Base-by-base conservation (phyloP, 2,329 filamentous ascomycete genomes). In the Didymellaceae sp. region DNA sequence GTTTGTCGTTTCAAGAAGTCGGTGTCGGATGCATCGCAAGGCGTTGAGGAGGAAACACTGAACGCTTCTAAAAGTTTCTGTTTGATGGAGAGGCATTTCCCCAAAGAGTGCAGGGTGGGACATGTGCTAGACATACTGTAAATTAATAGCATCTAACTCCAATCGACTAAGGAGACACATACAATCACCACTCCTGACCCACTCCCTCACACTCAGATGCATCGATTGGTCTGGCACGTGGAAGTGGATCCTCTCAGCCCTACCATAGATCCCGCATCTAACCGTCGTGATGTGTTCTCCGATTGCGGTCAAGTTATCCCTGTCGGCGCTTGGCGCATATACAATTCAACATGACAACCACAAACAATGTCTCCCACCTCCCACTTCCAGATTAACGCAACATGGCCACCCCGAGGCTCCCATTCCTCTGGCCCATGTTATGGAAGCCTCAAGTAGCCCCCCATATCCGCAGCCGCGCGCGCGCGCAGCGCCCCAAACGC, bases 361-460 rank as follows among this genome's bases (percentile, higher is more conserved):
- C 32, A 18, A 22, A 28, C 38, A 31, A 24, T 20, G 13, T 33
- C 43, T 24, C 26, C 21, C 3, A 33, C 21, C 8, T 11, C 24
- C 33, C 48, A 46, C 37, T 39, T 13, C 9, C 8, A 31, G 24
- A 17, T 9, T 6, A 41, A 9, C 42, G n/a, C 50, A 58, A 42
- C 13, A 79, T 78, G 77, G 71, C 76, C 14, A 62, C 72, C 34
- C 77, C 77, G 11, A 73, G 74, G 33, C 62, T 80, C 35, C 74
- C 75, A 20, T 78, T 79, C 58, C 67, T 79, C 32, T 79, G 77
- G 73, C 77, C 77, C 1, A 72, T 75, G 61, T 66, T 80, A 35
- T 77, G 72, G 42, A 71, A 69, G 37, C 64, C 74, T 1, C 55
- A 65, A 6, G 60, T 55, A 21, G 18, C 63, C 6, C 35, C 58